These are phyloP conservation scores for Penicillium capsulatum DNA, from an alignment of 2,329 filamentous ascomycete genomes.

Conservation along the genomic window DNA sequence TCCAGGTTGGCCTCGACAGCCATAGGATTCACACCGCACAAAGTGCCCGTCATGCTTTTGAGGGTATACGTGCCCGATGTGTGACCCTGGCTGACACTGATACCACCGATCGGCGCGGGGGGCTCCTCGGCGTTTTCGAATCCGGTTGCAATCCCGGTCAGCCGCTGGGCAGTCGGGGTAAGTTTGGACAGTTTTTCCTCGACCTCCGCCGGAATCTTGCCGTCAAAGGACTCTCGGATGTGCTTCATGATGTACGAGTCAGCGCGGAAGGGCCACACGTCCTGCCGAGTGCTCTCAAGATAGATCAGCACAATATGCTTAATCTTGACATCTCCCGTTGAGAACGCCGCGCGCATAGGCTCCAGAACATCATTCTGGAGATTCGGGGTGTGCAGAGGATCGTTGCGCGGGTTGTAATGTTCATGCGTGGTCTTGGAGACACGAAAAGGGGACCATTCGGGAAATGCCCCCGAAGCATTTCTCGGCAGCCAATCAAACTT, in stretches of 20 bases:
- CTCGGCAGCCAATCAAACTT: constrained; percentile 15
- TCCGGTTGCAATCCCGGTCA: constrained; percentile 27
- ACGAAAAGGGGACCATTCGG: constrained; percentile 15
- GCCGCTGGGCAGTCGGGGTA: constrained; percentile 27
- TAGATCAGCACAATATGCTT: constrained; percentile 45
- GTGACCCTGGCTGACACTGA: constrained; percentile 41
- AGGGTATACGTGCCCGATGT: constrained; percentile 45
- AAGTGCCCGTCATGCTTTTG: constrained; percentile 42
- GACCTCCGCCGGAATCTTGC: constrained; percentile 34
- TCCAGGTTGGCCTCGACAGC: constrained; percentile 45
- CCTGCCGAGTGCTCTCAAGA: constrained; percentile 46
- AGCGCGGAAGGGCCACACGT: constrained; percentile 45
- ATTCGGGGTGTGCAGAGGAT: constrained; percentile 14
- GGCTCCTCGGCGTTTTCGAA: constrained; percentile 23
- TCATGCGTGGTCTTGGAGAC: constrained; percentile 1
- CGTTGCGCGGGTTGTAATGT: constrained; percentile 13
- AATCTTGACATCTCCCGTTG: constrained; percentile 31
- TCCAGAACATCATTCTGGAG: constrained; percentile 14
- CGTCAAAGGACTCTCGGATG: constrained; percentile 37
- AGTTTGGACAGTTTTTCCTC: constrained; percentile 24
- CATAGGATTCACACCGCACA: constrained; percentile 44
- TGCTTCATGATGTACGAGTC: constrained; percentile 34
- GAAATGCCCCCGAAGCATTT: constrained; percentile 6
- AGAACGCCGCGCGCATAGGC: constrained; percentile 9
- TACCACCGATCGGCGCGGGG: constrained; percentile 36